Evolutionary conservation across 129 eudicot species (phyloP), one percentile per base, ranked within the genome.

Genomic region (Flaveria robusta): DNA sequence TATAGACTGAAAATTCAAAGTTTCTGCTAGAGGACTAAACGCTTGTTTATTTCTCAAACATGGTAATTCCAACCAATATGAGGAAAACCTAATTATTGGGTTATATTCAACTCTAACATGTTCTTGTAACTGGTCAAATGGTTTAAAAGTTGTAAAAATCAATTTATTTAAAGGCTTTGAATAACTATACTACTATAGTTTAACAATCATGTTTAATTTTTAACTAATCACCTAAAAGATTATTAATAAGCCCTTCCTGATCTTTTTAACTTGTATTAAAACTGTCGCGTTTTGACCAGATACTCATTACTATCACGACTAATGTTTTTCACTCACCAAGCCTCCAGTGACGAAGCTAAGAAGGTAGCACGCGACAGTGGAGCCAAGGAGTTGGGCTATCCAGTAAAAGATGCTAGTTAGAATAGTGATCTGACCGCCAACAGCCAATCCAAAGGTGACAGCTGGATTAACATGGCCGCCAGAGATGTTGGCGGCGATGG

Each of bases 381-480:
- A 71, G 37, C 87, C 90, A 50, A 83, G 62, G 4, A 80, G 77
- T 43, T 84, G 88, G 12, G 91, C 88, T 51, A 87, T 67, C 88
- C 86, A 81, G 75, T 87, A 87, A 79, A 87, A 75, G 66, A 87
- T 71, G 9, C 88, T 88, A 7, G 88, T 87, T 20, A 84, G 71
- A 74, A 87, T 47, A 52, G 88, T 87, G 82, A 87, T 87, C 71
- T 87, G 81, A 13, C 88, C 88, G 6, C 86, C 88, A 72, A 87
- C 72, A 43, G 88, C 91, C 82, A 87, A 84, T 71, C 91, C 90
- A 27, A 86, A 82, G 29, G 89, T 86, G 81, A 86, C 87, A 79
- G 89, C 89, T 66, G 89, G 90, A 60, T 87, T 87, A 22, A 87
- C 81, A 42, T 87, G 91, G 50, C 91, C 91, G 18, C 91, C 91